Base-by-base conservation (phyloP, 768 basidiomycete genomes). In the Dentipellis fragilis region DNA sequence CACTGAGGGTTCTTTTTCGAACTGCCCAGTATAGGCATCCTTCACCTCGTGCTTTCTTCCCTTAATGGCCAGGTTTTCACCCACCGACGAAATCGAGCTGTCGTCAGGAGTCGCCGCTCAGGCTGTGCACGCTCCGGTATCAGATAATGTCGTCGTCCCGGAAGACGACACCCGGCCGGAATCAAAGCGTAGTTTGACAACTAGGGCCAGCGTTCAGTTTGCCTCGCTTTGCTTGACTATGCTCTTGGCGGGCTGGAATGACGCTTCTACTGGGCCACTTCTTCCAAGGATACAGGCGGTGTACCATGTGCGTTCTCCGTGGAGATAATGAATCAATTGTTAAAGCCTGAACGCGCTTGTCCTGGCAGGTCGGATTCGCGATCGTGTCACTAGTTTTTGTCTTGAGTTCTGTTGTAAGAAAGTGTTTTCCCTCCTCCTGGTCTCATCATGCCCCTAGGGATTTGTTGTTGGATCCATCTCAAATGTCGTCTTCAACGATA, bases 171-270 rank as follows among this genome's bases (percentile, higher is more conserved):
- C 29, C 29, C 29, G 6, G 29, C 29, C 29, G 29, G 29, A 29
- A 29, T 3, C 29, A 29, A 29, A 29, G 29, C 3, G 3, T 29
- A 29, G 29, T 29, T 6, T 6, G 29, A 29, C 29, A 29, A 29
- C 29, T 29, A 29, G 29, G 29, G 56, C 38, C 63, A 61, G 57
- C 54, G 46, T 82, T 23, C 83, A 86, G 56, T 78, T 83, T 55
- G 61, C 69, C n/a, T 65, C 81, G 1, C 66, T 82, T 34, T 85
- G 81, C 59, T 80, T 72, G 68, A 70, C 72, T 10, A 54, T 84
- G 49, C 81, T 84, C 57, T 66, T 87, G 1, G 78, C 77, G 17
- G 89, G 89, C 12, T 90, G 87, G 87, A 87, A 85, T 62, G 88
- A 89, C 65, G 87, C 81, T 12, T 75, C 81, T 0, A 78, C 80